phyloP scores from a whole-genome alignment of 805 yeast genomes.

The Zygosaccharomyces gambellarensis region DNA sequence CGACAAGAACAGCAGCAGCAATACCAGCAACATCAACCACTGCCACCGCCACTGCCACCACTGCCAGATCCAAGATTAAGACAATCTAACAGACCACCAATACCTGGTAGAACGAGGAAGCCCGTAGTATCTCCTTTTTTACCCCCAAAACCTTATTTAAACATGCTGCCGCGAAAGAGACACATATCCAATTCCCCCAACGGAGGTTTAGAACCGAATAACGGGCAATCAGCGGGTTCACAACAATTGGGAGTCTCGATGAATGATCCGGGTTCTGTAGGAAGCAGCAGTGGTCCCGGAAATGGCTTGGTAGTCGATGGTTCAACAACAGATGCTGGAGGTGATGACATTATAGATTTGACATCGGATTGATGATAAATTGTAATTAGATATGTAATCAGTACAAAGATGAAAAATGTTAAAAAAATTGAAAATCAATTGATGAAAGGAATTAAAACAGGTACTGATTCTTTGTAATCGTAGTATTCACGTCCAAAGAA shows the following conservation, averaged over 20 bases:
- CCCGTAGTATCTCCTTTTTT: conserved; percentile 32
- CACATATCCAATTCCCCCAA: conserved; percentile 11
- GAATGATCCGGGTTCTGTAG: conserved; percentile 2
- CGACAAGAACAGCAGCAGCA: neutral
- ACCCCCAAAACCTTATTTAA: conserved; percentile 29
- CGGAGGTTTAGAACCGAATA: neutral
- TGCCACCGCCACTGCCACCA: conserved; percentile 15
- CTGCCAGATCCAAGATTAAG: conserved; percentile 7
- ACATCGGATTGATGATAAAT: conserved; percentile 20
- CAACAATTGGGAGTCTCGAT: conserved; percentile 7
- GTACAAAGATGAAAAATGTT: neutral
- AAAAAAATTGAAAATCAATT: conserved; percentile 11
- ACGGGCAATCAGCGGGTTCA: neutral
- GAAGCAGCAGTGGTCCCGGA: neutral
- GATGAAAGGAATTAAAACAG: conserved; percentile 64
- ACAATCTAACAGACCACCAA: conserved; percentile 3
- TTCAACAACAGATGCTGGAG: neutral
- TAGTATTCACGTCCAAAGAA: conserved; percentile 72
- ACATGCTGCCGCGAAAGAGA: conserved; percentile 29
- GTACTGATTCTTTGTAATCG: conserved; percentile 45
- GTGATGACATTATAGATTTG: conserved; percentile 24
- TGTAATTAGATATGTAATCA: neutral
- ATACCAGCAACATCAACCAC: neutral
- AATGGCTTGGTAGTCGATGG: neutral
- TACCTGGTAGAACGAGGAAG: conserved; percentile 14